Evolutionary conservation across 1,284 basidiomycete species (phyloP).

Genomic region (Malassezia sp.): DNA sequence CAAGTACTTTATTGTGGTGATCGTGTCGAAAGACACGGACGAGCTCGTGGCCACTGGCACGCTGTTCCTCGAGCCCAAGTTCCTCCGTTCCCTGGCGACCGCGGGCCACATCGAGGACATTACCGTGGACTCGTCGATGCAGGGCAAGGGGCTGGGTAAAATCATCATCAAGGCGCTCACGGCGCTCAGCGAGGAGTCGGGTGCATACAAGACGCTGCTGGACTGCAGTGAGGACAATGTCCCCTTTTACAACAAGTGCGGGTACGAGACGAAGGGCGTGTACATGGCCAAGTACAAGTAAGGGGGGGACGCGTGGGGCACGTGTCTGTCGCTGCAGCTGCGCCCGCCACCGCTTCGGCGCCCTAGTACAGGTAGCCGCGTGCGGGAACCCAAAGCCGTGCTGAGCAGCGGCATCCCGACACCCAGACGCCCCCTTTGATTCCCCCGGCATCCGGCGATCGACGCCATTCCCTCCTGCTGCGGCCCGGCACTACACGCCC

Average conservation of each 20-base stretch:
- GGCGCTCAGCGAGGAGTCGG: conserved; percentile 63
- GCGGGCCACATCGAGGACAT: conserved; percentile 97
- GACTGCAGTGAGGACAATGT: conserved; percentile 86
- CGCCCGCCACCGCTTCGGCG: no score
- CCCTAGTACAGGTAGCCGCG: no score
- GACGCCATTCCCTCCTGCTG: background rate
- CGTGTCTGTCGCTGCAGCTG: background rate
- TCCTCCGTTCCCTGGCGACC: conserved; percentile 64
- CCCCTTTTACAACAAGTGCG: conserved; percentile 97
- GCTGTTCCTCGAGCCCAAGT: conserved; percentile 82
- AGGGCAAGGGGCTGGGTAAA: conserved; percentile 81
- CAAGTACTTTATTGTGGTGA: conserved; percentile 69
- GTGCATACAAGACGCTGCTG: conserved; percentile 86
- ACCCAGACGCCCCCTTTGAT: no score
- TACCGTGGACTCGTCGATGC: conserved; percentile 71
- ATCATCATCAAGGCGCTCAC: conserved; percentile 69
- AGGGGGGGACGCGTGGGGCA: background rate
- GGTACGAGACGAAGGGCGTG: conserved; percentile 48
- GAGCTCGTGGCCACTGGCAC: conserved; percentile 72
- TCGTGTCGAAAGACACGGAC: conserved; percentile 65
- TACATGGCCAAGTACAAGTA: conserved; percentile 37
- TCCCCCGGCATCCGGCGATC: no score
- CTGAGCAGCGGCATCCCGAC: no score
- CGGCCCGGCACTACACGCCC: background rate
- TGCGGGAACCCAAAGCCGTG: no score